A percentile compares a stretch with the other conserved stretches of the same genome.
Evolutionary conservation across 805 yeast species (phyloP).

Genomic region (Clavispora santaluciae): DNA sequence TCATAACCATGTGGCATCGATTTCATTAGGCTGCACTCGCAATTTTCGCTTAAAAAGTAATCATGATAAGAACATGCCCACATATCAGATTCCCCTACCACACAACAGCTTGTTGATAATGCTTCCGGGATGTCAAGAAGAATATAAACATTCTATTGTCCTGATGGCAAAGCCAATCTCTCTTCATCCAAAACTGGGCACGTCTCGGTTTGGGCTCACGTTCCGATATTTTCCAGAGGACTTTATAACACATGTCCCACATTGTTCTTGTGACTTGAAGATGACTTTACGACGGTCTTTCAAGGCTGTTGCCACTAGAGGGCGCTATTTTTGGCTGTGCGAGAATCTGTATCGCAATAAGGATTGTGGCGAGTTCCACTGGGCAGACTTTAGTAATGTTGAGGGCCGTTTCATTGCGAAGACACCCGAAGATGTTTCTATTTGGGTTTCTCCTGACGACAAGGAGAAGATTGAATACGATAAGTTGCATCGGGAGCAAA

Average conservation of each 20-base stretch:
- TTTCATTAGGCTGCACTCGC: conserved; percentile 66
- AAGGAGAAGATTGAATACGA: conserved; percentile 5
- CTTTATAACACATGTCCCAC: conserved; percentile 34
- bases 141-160: conserved; percentile 61
- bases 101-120: conserved; percentile 67
- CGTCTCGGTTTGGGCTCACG: conserved; percentile 58
- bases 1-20: conserved; percentile 58
- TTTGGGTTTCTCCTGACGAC: conserved; percentile 47
- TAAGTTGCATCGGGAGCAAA: neutral
- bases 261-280: conserved; percentile 43
- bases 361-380: conserved; percentile 46
- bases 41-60: conserved; percentile 55
- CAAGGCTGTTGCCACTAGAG: conserved; percentile 42
- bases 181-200: conserved; percentile 45
- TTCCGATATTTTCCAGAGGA: conserved; percentile 49
- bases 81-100: conserved; percentile 56
- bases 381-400: conserved; percentile 41
- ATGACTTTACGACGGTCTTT: conserved; percentile 57
- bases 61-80: conserved; percentile 25
- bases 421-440: conserved; percentile 29
- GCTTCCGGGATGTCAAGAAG: conserved; percentile 80
- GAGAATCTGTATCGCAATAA: conserved; percentile 39
- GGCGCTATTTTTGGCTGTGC: conserved; percentile 68
- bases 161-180: conserved; percentile 37
- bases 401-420: conserved; percentile 30